These are phyloP conservation scores for Carex arenaria DNA, from an alignment of 202 grass and related monocot species.

Conservation along the genomic window DNA sequence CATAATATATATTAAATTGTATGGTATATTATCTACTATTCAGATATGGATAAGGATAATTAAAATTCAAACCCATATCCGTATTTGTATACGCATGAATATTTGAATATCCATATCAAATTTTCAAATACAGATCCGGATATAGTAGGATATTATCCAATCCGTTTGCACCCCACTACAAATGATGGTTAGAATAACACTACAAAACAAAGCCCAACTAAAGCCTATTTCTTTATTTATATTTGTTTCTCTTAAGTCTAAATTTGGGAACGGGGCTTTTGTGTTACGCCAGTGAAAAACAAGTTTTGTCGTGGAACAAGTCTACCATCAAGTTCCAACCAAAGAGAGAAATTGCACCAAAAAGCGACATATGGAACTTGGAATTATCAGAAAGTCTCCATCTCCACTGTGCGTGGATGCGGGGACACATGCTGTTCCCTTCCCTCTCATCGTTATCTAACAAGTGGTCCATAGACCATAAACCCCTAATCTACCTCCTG, in stretches of 20 bases:
- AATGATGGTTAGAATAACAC: neutral
- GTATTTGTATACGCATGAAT: too few species aligned
- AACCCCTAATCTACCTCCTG: neutral
- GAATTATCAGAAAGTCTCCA: slow-evolving; percentile 16
- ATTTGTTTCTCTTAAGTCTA: too few species aligned
- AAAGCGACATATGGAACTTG: slow-evolving; percentile 15
- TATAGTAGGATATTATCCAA: too few species aligned
- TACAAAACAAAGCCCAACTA: neutral
- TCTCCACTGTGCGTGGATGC: slow-evolving; percentile 25
- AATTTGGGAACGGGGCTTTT: neutral
- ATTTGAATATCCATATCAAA: too few species aligned
- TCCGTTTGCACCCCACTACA: too few species aligned
- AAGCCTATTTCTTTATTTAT: neutral
- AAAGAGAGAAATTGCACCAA: neutral
- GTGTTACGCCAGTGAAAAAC: neutral
- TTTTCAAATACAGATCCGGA: too few species aligned
- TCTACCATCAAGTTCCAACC: neutral
- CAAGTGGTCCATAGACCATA: neutral
- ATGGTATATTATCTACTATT: too few species aligned
- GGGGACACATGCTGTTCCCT: neutral
- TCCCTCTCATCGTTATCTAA: neutral
- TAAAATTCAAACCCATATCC: too few species aligned
- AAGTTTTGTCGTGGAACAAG: neutral
- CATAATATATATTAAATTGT: too few species aligned
- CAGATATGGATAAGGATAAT: too few species aligned